Evolutionary conservation across 2,329 filamentous ascomycete genomes (phyloP).

Genomic region (Apiospora marii): DNA sequence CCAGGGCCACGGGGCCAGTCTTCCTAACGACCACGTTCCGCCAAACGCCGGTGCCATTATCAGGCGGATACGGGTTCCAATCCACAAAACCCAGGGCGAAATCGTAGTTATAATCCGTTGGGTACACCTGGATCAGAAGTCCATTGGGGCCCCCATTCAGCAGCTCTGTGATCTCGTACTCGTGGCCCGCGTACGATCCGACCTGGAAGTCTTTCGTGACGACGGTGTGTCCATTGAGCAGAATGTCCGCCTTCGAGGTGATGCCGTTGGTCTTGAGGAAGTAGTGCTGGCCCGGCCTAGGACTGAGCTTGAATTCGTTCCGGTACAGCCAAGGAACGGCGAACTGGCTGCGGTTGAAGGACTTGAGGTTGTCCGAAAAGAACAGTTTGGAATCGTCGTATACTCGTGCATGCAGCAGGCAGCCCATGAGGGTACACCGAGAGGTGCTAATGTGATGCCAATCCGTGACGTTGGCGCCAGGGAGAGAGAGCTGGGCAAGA

Average conservation of each 20-base stretch:
- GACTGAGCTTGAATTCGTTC: constrained; percentile 55
- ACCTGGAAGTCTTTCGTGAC: constrained; percentile 57
- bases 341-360: constrained; percentile 56
- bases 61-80: constrained; percentile 68
- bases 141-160: constrained; percentile 52
- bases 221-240: constrained; percentile 62
- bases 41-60: constrained; percentile 71
- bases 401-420: constrained; percentile 59
- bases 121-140: constrained; percentile 61
- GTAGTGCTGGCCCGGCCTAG: constrained; percentile 50
- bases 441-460: constrained; percentile 59
- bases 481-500: constrained; percentile 48
- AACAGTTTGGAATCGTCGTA: constrained; percentile 63
- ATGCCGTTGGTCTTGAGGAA: constrained; percentile 66
- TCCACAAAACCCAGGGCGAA: constrained; percentile 67
- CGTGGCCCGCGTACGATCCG: constrained; percentile 64
- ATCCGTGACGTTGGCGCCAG: constrained; percentile 53
- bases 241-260: constrained; percentile 66
- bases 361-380: constrained; percentile 57
- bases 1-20: constrained; percentile 59
- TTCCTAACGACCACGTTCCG: constrained; percentile 63
- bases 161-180: constrained; percentile 61
- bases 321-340: constrained; percentile 66
- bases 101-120: constrained; percentile 66
- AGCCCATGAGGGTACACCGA: constrained; percentile 64